Evolutionary conservation across 202 grass and related monocot genomes (phyloP).

Genomic region (Digitaria exilis): DNA sequence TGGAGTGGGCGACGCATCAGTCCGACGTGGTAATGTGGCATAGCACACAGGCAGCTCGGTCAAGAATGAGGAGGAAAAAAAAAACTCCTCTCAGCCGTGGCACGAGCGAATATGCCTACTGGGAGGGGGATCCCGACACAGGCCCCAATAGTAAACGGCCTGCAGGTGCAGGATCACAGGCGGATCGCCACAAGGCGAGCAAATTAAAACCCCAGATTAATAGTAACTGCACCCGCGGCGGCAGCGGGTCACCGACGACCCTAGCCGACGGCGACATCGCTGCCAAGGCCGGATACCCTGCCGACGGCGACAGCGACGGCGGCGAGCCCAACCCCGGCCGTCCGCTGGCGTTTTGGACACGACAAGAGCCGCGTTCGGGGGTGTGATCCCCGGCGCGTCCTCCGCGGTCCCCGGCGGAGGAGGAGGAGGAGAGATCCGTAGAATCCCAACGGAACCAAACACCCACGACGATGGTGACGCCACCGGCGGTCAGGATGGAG

Average conservation of each 20-base stretch:
- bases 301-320: background rate
- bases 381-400: no score
- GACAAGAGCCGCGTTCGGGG: no score
- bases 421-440: background rate
- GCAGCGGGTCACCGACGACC: slow-evolving; percentile 17
- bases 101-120: background rate
- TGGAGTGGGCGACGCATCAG: background rate
- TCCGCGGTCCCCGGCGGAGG: background rate
- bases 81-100: background rate
- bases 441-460: background rate
- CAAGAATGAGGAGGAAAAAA: background rate
- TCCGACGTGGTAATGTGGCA: slow-evolving; percentile 12
- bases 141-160: background rate
- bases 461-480: background rate
- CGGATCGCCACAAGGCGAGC: background rate
- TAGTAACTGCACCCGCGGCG: no score
- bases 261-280: no score
- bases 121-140: background rate
- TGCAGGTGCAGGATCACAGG: background rate
- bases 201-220: background rate
- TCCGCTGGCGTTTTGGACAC: no score
- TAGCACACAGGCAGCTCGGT: no score
- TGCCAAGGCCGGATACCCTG: no score
- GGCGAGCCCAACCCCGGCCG: no score
- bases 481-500: background rate